Evolutionary conservation across 2,329 filamentous ascomycete species (phyloP).

Genomic region (Diaporthe helianthi): DNA sequence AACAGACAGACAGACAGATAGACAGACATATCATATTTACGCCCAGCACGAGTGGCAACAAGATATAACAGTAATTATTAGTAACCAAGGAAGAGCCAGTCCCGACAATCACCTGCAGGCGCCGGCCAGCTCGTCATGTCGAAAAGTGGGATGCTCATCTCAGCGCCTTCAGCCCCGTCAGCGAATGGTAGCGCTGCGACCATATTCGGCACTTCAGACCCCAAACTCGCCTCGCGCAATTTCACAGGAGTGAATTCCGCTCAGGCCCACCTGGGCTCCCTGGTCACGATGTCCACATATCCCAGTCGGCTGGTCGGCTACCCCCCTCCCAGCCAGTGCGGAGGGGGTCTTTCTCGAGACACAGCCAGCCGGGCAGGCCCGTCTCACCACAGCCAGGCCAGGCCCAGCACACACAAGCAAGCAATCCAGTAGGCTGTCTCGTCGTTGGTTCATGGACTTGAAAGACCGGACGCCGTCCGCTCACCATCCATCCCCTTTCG

Average conservation of each 20-base stretch:
- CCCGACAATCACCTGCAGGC: slow-evolving; percentile 17
- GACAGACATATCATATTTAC: slow-evolving; percentile 1
- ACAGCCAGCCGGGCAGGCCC: not conserved
- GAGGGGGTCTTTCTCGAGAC: not conserved
- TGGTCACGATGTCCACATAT: not conserved
- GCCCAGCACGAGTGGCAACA: slow-evolving; percentile 10
- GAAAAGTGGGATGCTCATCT: slow-evolving; percentile 24
- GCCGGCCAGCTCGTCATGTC: slow-evolving; percentile 20
- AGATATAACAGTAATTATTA: not conserved
- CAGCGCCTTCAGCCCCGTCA: slow-evolving; percentile 10
- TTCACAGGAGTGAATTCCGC: slow-evolving; percentile 8
- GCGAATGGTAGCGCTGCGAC: slow-evolving; percentile 21
- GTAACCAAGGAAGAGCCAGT: slow-evolving; percentile 5
- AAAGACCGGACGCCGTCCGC: not conserved
- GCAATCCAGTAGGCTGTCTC: not conserved
- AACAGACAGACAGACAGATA: not conserved
- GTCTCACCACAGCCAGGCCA: not conserved
- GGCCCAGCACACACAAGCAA: not conserved
- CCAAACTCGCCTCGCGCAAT: slow-evolving; percentile 24
- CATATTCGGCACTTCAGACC: slow-evolving; percentile 25
- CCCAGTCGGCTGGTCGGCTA: not conserved
- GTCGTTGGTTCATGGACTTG: not conserved
- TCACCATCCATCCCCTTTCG: not conserved
- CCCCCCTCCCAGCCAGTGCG: slow-evolving; percentile 6
- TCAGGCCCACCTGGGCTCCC: slow-evolving; percentile 21